These are phyloP conservation scores for Sisymbrium irio DNA, from an alignment of 345 rosid species.

Conservation along the genomic window DNA sequence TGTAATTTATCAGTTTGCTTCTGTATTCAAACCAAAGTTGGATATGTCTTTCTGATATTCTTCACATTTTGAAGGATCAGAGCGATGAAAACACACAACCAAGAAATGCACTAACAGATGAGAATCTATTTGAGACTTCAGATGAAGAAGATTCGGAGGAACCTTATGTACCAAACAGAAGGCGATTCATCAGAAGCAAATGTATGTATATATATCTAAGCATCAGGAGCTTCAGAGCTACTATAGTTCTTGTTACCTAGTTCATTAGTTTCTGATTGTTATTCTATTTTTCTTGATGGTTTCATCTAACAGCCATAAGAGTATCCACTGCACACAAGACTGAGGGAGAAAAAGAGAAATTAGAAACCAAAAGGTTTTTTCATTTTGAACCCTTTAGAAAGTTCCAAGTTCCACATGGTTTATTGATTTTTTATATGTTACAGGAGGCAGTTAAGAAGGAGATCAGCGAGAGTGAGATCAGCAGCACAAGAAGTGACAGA, in stretches of 20 bases:
- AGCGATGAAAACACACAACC: slow-evolving; percentile 1
- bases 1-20: not conserved
- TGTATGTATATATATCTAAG: slow-evolving; percentile 4
- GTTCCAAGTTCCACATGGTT: not conserved
- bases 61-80: not conserved
- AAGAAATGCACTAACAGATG: slow-evolving; percentile 2
- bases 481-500: slow-evolving; percentile 31
- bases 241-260: not conserved
- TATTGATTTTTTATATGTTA: slow-evolving; percentile 7
- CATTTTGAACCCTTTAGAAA: not conserved
- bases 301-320: slow-evolving; percentile 50
- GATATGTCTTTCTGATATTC: not conserved
- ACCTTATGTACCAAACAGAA: slow-evolving; percentile 15
- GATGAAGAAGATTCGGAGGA: slow-evolving; percentile 1
- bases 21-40: not conserved
- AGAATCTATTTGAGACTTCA: too few relatives aligned
- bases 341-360: slow-evolving; percentile 47
- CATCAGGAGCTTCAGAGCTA: not conserved
- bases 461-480: slow-evolving; percentile 54
- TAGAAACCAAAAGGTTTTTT: slow-evolving; percentile 54
- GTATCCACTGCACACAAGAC: slow-evolving; percentile 36
- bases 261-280: not conserved
- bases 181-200: slow-evolving; percentile 24
- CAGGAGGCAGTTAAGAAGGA: slow-evolving; percentile 61
- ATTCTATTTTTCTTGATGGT: not conserved